These are phyloP conservation scores for Myxozyma lipomycoides DNA, from an alignment of 805 yeast species.

Conservation along the genomic window DNA sequence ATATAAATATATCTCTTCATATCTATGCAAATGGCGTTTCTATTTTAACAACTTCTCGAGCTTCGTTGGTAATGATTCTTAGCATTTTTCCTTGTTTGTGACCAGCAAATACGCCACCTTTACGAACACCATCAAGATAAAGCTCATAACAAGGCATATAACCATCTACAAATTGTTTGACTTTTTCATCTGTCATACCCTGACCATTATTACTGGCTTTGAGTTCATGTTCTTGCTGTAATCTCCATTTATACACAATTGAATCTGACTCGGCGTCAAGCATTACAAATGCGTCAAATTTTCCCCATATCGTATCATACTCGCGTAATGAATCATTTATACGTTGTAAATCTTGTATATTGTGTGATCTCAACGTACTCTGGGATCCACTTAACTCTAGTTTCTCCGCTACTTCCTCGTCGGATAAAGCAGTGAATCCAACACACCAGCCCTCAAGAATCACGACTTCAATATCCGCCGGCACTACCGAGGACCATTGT, in stretches of 20 bases:
- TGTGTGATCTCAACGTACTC: slow-evolving; percentile 33
- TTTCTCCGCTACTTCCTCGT: slow-evolving; percentile 32
- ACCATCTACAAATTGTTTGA: slow-evolving; percentile 64
- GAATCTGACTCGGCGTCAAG: slow-evolving; percentile 56
- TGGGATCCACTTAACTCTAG: slow-evolving; percentile 18
- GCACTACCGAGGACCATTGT: slow-evolving; percentile 41
- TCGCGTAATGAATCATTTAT: slow-evolving; percentile 52
- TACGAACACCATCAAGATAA: slow-evolving; percentile 45
- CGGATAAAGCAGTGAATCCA: slow-evolving; percentile 56
- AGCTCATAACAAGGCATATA: slow-evolving; percentile 83
- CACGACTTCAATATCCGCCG: slow-evolving; percentile 56
- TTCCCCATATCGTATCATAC: slow-evolving; percentile 55
- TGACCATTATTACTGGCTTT: slow-evolving; percentile 42
- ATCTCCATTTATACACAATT: slow-evolving; percentile 75
- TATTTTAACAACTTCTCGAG: neutral
- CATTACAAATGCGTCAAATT: slow-evolving; percentile 58
- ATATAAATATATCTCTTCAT: too few species aligned
- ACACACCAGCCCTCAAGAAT: slow-evolving; percentile 93
- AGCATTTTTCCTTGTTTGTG: neutral
- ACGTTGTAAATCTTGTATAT: slow-evolving; percentile 33
- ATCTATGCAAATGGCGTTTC: neutral
- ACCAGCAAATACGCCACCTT: neutral
- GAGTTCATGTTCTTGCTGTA: slow-evolving; percentile 64
- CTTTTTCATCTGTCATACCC: slow-evolving; percentile 80
- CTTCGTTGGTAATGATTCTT: neutral